Evolutionary conservation across 495 filamentous ascomycete genomes (phyloP).

Genomic region (Xylaria grammica): DNA sequence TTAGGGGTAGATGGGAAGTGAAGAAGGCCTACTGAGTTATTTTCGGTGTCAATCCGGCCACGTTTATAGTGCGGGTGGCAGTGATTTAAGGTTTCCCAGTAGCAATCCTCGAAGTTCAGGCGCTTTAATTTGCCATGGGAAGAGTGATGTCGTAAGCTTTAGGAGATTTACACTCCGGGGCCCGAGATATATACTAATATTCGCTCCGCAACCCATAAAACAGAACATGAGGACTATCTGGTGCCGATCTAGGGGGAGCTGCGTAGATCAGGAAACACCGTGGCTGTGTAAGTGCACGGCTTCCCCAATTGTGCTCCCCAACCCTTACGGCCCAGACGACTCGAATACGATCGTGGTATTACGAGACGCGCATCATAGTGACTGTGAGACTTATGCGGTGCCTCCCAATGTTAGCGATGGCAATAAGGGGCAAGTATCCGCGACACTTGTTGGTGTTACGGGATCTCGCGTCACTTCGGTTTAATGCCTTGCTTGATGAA

Average conservation of each 20-base stretch:
- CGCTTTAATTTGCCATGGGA: too few relatives aligned
- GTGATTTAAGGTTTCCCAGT: too few relatives aligned
- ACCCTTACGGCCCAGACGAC: not conserved
- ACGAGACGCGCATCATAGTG: not conserved
- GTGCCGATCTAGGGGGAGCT: not conserved
- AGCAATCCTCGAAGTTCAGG: too few relatives aligned
- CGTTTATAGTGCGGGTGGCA: too few relatives aligned
- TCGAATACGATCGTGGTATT: not conserved
- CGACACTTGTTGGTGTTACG: not conserved
- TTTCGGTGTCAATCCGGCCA: not conserved
- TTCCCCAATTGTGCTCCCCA: not conserved
- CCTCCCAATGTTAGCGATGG: not conserved
- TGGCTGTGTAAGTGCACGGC: not conserved
- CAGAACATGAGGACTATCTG: not conserved
- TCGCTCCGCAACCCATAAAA: too few relatives aligned
- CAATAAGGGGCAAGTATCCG: not conserved
- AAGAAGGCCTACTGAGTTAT: not conserved
- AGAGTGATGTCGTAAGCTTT: too few relatives aligned
- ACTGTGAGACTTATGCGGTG: not conserved
- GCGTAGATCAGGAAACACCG: not conserved
- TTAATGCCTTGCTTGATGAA: too few relatives aligned
- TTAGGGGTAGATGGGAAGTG: not conserved
- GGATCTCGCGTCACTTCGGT: too few relatives aligned
- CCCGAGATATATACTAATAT: too few relatives aligned
- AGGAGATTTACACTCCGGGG: too few relatives aligned